Percentiles rank a stretch among this genome's conserved stretches.
phyloP scores from a whole-genome alignment of 2,329 filamentous ascomycete genomes.

The Clarireedia monteithiana region DNA sequence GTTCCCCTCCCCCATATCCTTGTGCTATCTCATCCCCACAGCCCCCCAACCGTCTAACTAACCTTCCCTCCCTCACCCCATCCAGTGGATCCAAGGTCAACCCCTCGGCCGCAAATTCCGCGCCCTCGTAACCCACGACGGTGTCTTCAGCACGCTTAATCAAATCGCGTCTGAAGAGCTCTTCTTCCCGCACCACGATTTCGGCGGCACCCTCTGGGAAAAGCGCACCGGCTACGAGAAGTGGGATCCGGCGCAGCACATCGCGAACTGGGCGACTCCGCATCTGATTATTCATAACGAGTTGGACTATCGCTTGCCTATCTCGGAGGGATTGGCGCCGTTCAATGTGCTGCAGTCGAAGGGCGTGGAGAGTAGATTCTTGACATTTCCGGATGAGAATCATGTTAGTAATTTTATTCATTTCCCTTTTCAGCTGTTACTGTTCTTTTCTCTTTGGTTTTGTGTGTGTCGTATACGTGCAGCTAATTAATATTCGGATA shows the following conservation, averaged over 20 bases:
- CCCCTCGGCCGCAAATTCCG: slow-evolving; percentile 76
- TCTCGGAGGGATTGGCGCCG: slow-evolving; percentile 65
- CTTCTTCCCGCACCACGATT: slow-evolving; percentile 62
- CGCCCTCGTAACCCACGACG: slow-evolving; percentile 82
- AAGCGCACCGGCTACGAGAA: slow-evolving; percentile 56
- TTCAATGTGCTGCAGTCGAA: slow-evolving; percentile 57
- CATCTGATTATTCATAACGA: slow-evolving; percentile 87
- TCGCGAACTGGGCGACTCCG: slow-evolving; percentile 58
- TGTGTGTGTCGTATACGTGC: background rate
- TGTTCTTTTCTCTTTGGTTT: background rate
- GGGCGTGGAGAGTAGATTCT: slow-evolving; percentile 53
- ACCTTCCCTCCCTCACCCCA: no score
- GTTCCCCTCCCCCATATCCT: no score
- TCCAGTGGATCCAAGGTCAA: slow-evolving; percentile 76
- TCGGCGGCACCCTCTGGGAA: slow-evolving; percentile 48
- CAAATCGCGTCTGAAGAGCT: slow-evolving; percentile 60
- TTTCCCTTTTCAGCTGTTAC: background rate
- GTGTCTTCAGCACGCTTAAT: slow-evolving; percentile 66
- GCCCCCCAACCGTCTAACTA: no score
- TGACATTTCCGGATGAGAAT: slow-evolving; percentile 64
- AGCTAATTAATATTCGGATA: slow-evolving; percentile 6
- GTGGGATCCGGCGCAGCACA: slow-evolving; percentile 56
- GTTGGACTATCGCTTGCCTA: slow-evolving; percentile 79
- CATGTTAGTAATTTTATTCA: slow-evolving; percentile 34
- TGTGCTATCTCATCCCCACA: no score